phyloP scores from a whole-genome alignment of 139 green algal genomes.

The Picochlorum costavermella region DNA sequence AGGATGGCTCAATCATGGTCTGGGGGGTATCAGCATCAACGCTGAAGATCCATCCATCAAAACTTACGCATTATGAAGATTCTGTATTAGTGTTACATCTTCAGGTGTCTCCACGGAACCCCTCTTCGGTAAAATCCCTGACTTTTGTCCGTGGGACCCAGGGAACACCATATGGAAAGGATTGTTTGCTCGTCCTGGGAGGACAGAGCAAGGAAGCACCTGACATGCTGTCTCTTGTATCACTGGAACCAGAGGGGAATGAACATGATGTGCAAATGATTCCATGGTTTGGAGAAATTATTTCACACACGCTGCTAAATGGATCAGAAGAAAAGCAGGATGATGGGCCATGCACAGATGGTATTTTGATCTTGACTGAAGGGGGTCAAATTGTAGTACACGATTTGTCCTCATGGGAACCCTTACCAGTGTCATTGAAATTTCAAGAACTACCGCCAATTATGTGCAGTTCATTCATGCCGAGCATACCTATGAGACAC shows the following conservation, averaged over 20 bases:
- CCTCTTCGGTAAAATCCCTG: slow-evolving; percentile 25
- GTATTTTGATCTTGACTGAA: slow-evolving; percentile 59
- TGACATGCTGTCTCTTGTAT: slow-evolving; percentile 51
- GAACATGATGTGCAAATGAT: slow-evolving; percentile 16
- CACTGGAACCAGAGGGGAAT: slow-evolving; percentile 23
- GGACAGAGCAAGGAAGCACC: slow-evolving; percentile 49
- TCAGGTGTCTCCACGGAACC: slow-evolving; percentile 13
- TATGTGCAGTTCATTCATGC: slow-evolving; percentile 17
- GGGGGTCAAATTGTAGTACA: slow-evolving; percentile 61
- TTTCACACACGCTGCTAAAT: slow-evolving; percentile 31
- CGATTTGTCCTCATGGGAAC: slow-evolving; percentile 35
- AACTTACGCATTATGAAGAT: slow-evolving; percentile 2
- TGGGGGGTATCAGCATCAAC: slow-evolving; percentile 31
- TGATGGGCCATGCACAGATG: slow-evolving; percentile 20
- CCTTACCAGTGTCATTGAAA: slow-evolving; percentile 39
- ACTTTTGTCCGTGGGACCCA: slow-evolving; percentile 29
- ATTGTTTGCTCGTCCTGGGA: slow-evolving; percentile 57
- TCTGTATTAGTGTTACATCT: slow-evolving; percentile 24
- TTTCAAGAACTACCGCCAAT: slow-evolving; percentile 44
- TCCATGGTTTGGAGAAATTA: slow-evolving; percentile 61
- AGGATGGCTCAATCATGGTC: slow-evolving; percentile 44
- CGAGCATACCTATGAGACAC: not conserved
- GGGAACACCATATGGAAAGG: slow-evolving; percentile 11
- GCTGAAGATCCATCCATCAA: slow-evolving; percentile 5
- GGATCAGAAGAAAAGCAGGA: slow-evolving; percentile 12